These are phyloP conservation scores for Letharia lupina DNA, from an alignment of 495 filamentous ascomycete genomes.

Conservation along the genomic window DNA sequence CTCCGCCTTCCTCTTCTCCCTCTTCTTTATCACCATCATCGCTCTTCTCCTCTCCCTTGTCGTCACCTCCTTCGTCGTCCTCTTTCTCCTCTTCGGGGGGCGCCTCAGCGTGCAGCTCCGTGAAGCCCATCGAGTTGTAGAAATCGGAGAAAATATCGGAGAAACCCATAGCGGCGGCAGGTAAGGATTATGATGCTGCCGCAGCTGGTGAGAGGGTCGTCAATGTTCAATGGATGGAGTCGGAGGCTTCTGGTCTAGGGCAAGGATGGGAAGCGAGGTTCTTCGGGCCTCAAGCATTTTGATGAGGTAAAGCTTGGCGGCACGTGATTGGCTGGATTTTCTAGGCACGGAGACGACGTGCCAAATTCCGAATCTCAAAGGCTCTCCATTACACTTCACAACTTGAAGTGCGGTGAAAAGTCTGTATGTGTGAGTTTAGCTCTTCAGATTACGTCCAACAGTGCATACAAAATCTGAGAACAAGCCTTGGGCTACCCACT, in stretches of 20 bases:
- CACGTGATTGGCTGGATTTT: slow-evolving; percentile 8
- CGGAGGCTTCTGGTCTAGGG: neutral
- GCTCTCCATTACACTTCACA: neutral
- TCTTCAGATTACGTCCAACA: neutral
- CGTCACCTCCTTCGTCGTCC: slow-evolving; percentile 43
- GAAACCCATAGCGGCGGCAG: slow-evolving; percentile 50
- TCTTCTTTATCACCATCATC: slow-evolving; percentile 34
- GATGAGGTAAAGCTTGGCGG: slow-evolving; percentile 8
- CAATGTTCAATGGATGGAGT: neutral
- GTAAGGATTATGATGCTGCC: slow-evolving; percentile 16
- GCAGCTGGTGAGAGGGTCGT: slow-evolving; percentile 2
- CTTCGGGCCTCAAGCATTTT: neutral
- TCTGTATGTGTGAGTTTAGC: neutral
- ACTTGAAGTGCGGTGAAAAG: neutral
- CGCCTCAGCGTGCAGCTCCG: slow-evolving; percentile 55
- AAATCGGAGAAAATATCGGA: slow-evolving; percentile 57
- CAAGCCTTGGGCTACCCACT: neutral
- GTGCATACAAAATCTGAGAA: no score
- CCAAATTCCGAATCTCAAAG: neutral
- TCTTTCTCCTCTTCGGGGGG: slow-evolving; percentile 41
- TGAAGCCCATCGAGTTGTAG: slow-evolving; percentile 47
- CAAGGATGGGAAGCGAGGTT: slow-evolving; percentile 12
- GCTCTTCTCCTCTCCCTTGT: slow-evolving; percentile 35
- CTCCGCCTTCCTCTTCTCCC: slow-evolving; percentile 42
- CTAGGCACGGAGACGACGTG: neutral